Evolutionary conservation across 176 grass and related monocot species (phyloP).

Genomic region (Carex pumila): DNA sequence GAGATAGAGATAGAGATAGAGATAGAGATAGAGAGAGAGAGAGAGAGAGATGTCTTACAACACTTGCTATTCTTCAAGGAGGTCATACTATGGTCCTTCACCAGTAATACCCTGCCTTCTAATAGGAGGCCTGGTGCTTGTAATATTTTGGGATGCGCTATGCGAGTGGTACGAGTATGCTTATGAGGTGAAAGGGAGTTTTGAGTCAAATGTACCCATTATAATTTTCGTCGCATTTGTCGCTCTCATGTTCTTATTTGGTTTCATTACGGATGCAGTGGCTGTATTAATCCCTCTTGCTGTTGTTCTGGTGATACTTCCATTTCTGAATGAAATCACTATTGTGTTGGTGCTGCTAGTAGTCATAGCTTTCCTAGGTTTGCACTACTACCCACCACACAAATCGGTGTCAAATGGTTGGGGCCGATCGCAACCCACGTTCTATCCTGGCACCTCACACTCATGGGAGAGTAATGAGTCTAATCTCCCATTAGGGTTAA

Average conservation of each 20-base stretch:
- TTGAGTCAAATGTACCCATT: conserved; percentile 14
- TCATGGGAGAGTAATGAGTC: background rate
- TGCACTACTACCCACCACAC: conserved; percentile 41
- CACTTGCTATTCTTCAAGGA: conserved; percentile 16
- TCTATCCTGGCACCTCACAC: background rate
- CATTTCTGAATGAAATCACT: conserved; percentile 43
- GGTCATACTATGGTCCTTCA: conserved; percentile 48
- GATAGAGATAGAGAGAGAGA: background rate
- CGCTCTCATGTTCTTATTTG: conserved; percentile 24
- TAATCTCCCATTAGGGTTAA: conserved; percentile 33
- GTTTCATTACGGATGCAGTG: conserved; percentile 31
- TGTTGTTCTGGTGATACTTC: conserved; percentile 36
- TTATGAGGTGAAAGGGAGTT: conserved; percentile 28
- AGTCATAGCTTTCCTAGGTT: conserved; percentile 33
- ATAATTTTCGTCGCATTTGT: conserved; percentile 23
- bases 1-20: conserved; percentile 7
- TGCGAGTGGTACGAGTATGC: conserved; percentile 34
- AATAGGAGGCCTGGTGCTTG: conserved; percentile 44
- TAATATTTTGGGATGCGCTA: conserved; percentile 51
- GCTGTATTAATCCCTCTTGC: conserved; percentile 42
- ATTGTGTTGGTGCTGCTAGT: conserved; percentile 35
- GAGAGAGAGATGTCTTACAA: conserved; percentile 13
- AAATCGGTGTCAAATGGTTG: background rate
- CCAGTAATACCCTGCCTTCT: conserved; percentile 62
- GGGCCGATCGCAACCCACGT: background rate